phyloP scores from a whole-genome alignment of 2,329 filamentous ascomycete genomes.

The Chalaropsis ovoidea region DNA sequence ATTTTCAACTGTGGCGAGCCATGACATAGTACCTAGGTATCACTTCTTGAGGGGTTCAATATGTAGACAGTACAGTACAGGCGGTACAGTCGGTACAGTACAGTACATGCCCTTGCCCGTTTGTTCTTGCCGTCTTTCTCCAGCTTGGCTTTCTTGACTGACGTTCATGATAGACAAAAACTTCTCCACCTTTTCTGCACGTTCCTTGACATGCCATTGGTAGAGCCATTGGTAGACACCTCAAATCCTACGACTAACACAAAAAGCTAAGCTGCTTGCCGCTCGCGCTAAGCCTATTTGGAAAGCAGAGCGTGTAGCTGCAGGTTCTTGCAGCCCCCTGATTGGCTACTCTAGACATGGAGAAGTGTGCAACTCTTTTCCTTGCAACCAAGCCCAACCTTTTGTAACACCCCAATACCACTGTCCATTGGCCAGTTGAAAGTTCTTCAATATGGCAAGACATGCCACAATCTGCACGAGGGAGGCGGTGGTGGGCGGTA shows the following conservation, averaged over 20 bases:
- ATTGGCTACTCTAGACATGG: constrained; percentile 2
- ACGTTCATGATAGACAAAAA: neutral
- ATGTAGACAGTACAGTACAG: neutral
- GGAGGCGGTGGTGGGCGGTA: neutral
- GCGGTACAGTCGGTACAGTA: neutral
- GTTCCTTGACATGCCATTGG: neutral
- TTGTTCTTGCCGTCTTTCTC: neutral
- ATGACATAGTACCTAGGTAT: too few species aligned
- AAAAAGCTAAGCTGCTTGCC: constrained; percentile 15
- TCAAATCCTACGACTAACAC: neutral
- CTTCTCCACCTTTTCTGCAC: neutral
- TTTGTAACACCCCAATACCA: neutral
- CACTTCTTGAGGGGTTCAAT: neutral
- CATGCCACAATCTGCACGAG: neutral
- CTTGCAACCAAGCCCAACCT: neutral
- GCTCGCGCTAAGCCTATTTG: constrained; percentile 23
- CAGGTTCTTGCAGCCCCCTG: neutral
- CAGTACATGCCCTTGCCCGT: neutral
- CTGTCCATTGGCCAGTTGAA: neutral
- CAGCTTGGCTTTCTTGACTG: neutral
- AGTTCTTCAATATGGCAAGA: neutral
- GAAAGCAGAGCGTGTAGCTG: neutral
- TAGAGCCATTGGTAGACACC: neutral
- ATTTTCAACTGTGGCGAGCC: too few species aligned
- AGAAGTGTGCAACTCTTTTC: neutral